Percentiles rank a stretch among this genome's conserved stretches.
Conservation (phyloP, 2,329 filamentous ascomycete species). For the Sporothrix pallida region DNA sequence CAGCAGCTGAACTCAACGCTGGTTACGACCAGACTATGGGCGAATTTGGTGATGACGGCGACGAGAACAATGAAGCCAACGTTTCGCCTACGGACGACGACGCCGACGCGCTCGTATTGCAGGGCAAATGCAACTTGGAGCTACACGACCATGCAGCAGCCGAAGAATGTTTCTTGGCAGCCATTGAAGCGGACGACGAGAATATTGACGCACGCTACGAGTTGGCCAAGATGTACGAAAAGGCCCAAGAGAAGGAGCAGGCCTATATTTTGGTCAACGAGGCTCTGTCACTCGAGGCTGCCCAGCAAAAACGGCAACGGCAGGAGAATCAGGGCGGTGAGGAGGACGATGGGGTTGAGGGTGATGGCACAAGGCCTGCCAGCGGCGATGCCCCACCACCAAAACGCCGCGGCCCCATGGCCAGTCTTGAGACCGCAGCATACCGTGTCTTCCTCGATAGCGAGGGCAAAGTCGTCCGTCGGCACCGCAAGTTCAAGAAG, state of each 20-base stretch:
- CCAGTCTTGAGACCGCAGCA: slow-evolving; percentile 36
- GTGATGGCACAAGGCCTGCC: neutral
- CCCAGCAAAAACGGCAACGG: slow-evolving; percentile 46
- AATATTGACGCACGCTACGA: slow-evolving; percentile 79
- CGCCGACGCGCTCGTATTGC: slow-evolving; percentile 57
- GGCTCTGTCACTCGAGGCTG: slow-evolving; percentile 68
- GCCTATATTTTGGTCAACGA: slow-evolving; percentile 79
- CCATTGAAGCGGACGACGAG: slow-evolving; percentile 72
- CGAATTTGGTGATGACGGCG: neutral
- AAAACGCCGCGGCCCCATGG: slow-evolving; percentile 37
- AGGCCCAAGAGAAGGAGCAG: slow-evolving; percentile 72
- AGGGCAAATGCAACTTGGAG: slow-evolving; percentile 72
- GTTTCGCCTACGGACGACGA: slow-evolving; percentile 49
- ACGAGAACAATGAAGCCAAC: neutral
- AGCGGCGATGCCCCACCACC: slow-evolving; percentile 35
- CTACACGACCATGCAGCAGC: slow-evolving; percentile 70
- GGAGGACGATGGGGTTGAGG: slow-evolving; percentile 24
- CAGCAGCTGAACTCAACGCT: slow-evolving; percentile 20
- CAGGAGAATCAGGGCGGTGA: slow-evolving; percentile 10
- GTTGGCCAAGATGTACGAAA: slow-evolving; percentile 84
- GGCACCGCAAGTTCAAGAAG: slow-evolving; percentile 37
- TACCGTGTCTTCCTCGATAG: slow-evolving; percentile 38
- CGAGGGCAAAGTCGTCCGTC: slow-evolving; percentile 37
- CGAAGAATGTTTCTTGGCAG: slow-evolving; percentile 75
- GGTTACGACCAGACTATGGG: neutral